Evolutionary conservation across 768 basidiomycete species (phyloP), one percentile per base, ranked within the genome.

Genomic region (Scleroderma citrinum): DNA sequence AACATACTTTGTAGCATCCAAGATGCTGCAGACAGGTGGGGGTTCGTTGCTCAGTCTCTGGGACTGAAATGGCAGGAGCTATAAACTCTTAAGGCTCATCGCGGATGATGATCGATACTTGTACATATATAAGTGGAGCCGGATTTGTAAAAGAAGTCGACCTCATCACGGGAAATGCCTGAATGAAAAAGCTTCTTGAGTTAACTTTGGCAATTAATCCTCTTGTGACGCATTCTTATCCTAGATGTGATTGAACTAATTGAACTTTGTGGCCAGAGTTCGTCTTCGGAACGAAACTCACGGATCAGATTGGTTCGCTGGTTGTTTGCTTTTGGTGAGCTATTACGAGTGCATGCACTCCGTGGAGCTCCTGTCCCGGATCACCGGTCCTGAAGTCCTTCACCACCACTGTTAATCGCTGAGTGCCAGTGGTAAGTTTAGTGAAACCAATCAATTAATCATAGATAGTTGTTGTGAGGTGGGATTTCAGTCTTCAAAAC

Each of bases 401-500:
- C n/a, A n/a, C n/a, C n/a, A n/a, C n/a, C n/a, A n/a, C n/a, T n/a
- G n/a, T n/a, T n/a, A n/a, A 29, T 29, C 26, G 26, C 26, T 29
- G 26, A 5, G 4, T 29, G 26, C 26, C 8, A 5, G n/a, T 12
- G 4, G 34, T 13, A 5, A 35, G 5, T 35, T 35, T 35, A n/a
- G 34, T 35, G 34, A 24, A n/a, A 4, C 7, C 12, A 12, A 24
- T n/a, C n/a, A 26, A 26, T 21, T 16, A 5, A 13, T 42, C 40
- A 42, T 26, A n/a, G 16, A 10, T 23, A 8, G 40, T 26, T 17
- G 30, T 30, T 32, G 21, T 29, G 43, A 32, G 56, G 44, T 38
- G 30, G 60, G 49, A 97, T 87, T 38, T 86, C 85, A 16, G 85
- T 90, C 67, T 94, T 97, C 49, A 97, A 74, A 2, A 90, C 74